phyloP scores from a whole-genome alignment of 768 basidiomycete species.

The Obba rivulosa region DNA sequence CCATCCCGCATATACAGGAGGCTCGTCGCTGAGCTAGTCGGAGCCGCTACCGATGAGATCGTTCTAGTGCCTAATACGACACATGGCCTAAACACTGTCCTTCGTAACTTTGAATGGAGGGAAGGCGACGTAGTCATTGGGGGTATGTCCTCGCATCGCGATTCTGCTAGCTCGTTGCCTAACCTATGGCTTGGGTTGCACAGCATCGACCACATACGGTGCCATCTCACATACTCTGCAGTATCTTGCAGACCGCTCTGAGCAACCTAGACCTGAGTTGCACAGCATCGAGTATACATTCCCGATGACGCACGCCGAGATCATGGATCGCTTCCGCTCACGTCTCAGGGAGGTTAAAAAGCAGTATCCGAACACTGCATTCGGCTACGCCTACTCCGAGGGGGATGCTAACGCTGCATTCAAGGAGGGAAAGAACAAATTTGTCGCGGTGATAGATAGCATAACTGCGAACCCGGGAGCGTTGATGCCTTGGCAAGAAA shows the following conservation, averaged over 20 bases:
- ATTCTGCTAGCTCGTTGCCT: neutral
- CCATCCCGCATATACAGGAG: slow-evolving; percentile 32
- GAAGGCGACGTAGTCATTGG: slow-evolving; percentile 58
- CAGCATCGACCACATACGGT: slow-evolving; percentile 41
- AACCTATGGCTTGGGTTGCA: neutral
- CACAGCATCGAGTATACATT: slow-evolving; percentile 53
- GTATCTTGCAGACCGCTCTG: slow-evolving; percentile 46
- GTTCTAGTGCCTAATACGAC: slow-evolving; percentile 59
- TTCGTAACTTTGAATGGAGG: slow-evolving; percentile 64
- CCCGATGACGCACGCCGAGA: slow-evolving; percentile 41
- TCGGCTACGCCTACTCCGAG: slow-evolving; percentile 11
- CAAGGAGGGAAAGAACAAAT: slow-evolving; percentile 32
- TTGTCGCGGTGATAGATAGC: slow-evolving; percentile 66
- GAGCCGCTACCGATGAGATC: slow-evolving; percentile 54
- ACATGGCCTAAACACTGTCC: slow-evolving; percentile 59
- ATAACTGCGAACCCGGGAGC: slow-evolving; percentile 61
- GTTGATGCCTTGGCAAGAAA: slow-evolving; percentile 63
- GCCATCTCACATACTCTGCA: slow-evolving; percentile 47
- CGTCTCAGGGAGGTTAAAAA: slow-evolving; percentile 29
- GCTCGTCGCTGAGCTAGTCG: slow-evolving; percentile 42
- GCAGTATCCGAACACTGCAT: slow-evolving; percentile 3
- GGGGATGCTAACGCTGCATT: neutral
- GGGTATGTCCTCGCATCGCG: slow-evolving; percentile 6
- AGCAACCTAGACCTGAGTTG: slow-evolving; percentile 42
- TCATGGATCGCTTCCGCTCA: slow-evolving; percentile 45